Evolutionary conservation across 371 early-diverging fungal species (phyloP).

Genomic region (Encephalitozoon cuniculi): DNA sequence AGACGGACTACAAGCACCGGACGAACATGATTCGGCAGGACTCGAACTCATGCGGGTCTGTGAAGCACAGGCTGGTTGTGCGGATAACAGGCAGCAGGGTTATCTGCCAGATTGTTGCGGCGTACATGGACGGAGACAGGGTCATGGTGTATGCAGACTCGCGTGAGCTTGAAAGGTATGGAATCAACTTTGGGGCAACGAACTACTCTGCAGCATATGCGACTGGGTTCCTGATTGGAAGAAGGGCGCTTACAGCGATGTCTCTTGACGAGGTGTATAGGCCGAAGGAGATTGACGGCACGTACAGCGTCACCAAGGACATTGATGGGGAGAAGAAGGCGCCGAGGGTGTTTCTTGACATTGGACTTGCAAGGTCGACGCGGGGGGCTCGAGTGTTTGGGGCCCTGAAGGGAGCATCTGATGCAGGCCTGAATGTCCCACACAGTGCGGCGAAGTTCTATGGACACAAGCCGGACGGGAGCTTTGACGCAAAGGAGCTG

Average conservation of each 20-base stretch:
- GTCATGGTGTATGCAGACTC: slow-evolving; percentile 91
- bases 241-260: slow-evolving; percentile 72
- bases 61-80: slow-evolving; percentile 98
- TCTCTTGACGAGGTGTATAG: slow-evolving; percentile 79
- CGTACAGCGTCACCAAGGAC: slow-evolving; percentile 75
- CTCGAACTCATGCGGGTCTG: slow-evolving; percentile 98
- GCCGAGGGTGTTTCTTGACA: slow-evolving; percentile 96
- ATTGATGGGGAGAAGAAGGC: slow-evolving; percentile 83
- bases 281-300: slow-evolving; percentile 81
- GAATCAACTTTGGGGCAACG: slow-evolving; percentile 95
- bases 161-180: slow-evolving; percentile 92
- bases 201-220: slow-evolving; percentile 99
- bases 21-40: slow-evolving; percentile 93
- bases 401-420: slow-evolving; percentile 98
- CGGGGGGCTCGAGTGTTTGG: slow-evolving; percentile 96
- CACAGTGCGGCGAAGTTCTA: slow-evolving; percentile 94
- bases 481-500: slow-evolving; percentile 82
- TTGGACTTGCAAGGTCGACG: slow-evolving; percentile 93
- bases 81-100: slow-evolving; percentile 96
- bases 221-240: slow-evolving; percentile 92
- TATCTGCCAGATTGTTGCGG: slow-evolving; percentile 90
- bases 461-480: slow-evolving; percentile 79
- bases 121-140: slow-evolving; percentile 93
- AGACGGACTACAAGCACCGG: slow-evolving; percentile 99
- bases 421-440: slow-evolving; percentile 94